Percentiles rank a stretch among this genome's conserved stretches.
These are phyloP conservation scores for Fraxinus latifolia DNA, from an alignment of 305 asterid genomes.

Conservation along the genomic window DNA sequence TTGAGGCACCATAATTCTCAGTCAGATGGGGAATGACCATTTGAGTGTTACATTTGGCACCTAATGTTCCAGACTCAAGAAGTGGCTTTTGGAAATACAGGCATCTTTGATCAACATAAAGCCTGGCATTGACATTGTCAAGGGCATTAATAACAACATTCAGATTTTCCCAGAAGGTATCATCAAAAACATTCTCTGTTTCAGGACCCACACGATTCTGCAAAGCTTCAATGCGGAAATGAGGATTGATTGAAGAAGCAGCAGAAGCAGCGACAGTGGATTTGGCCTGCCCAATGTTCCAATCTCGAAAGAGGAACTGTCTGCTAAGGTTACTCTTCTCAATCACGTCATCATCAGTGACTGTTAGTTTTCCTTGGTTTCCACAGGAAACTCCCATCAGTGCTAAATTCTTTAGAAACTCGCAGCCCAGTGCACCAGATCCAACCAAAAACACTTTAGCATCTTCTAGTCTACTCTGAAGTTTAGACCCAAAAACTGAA, in stretches of 20 bases:
- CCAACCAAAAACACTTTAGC: slow-evolving; percentile 81
- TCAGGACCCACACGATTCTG: slow-evolving; percentile 93
- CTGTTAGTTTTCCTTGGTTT: slow-evolving; percentile 58
- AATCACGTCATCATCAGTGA: slow-evolving; percentile 92
- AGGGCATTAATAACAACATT: slow-evolving; percentile 76
- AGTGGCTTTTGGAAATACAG: slow-evolving; percentile 88
- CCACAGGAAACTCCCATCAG: slow-evolving; percentile 92
- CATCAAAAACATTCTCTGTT: slow-evolving; percentile 84
- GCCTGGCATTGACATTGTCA: slow-evolving; percentile 92
- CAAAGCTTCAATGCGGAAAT: slow-evolving; percentile 62
- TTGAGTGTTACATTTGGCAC: slow-evolving; percentile 92
- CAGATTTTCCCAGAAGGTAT: slow-evolving; percentile 86
- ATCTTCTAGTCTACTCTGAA: slow-evolving; percentile 82
- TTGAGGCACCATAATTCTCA: slow-evolving; percentile 92
- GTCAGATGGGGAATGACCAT: slow-evolving; percentile 92
- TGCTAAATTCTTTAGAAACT: slow-evolving; percentile 85
- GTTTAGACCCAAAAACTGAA: slow-evolving; percentile 81
- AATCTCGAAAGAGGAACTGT: slow-evolving; percentile 93
- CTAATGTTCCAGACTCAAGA: slow-evolving; percentile 90
- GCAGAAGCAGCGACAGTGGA: slow-evolving; percentile 96
- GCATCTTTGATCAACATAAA: slow-evolving; percentile 92
- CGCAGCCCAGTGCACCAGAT: slow-evolving; percentile 97
- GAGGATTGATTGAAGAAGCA: slow-evolving; percentile 62
- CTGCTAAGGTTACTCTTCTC: slow-evolving; percentile 96
- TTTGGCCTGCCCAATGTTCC: slow-evolving; percentile 98